Percentiles rank a stretch among this genome's conserved stretches.
Conservation (phyloP, 352 stramenopile genomes). For the Globisporangium recalcitrans region DNA sequence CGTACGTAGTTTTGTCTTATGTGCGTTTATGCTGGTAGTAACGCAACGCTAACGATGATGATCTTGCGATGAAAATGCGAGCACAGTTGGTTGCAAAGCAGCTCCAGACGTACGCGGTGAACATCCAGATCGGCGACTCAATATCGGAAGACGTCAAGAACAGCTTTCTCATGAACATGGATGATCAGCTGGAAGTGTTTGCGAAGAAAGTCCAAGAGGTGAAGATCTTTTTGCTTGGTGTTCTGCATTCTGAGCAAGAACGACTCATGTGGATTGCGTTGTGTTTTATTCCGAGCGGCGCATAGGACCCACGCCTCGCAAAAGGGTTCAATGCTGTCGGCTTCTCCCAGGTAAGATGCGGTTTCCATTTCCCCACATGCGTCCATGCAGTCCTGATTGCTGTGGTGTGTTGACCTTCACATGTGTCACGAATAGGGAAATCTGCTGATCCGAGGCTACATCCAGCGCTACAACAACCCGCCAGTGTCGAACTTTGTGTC, state of each 20-base stretch:
- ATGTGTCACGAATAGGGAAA: slow-evolving; percentile 56
- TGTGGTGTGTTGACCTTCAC: neutral
- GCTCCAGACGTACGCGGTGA: slow-evolving; percentile 83
- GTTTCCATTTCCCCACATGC: neutral
- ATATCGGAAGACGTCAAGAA: slow-evolving; percentile 88
- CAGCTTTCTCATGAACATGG: slow-evolving; percentile 92
- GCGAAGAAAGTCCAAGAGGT: slow-evolving; percentile 73
- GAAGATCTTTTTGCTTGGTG: neutral
- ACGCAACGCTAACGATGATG: neutral
- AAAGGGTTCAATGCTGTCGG: slow-evolving; percentile 92
- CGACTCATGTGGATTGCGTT: neutral
- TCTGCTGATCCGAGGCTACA: slow-evolving; percentile 92
- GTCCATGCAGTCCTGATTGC: neutral
- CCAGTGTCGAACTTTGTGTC: slow-evolving; percentile 89
- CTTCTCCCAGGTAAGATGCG: slow-evolving; percentile 85
- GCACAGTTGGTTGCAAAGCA: slow-evolving; percentile 57
- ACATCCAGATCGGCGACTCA: slow-evolving; percentile 85
- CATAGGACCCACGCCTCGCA: slow-evolving; percentile 69
- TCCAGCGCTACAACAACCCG: slow-evolving; percentile 90
- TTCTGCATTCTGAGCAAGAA: neutral
- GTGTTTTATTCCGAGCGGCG: too few species aligned
- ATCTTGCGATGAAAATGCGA: neutral
- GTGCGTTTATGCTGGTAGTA: neutral
- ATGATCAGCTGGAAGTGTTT: slow-evolving; percentile 88
- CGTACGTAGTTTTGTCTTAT: slow-evolving; percentile 23